phyloP scores from a whole-genome alignment of 176 grass and related monocot species.

The Phyllostachys edulis region DNA sequence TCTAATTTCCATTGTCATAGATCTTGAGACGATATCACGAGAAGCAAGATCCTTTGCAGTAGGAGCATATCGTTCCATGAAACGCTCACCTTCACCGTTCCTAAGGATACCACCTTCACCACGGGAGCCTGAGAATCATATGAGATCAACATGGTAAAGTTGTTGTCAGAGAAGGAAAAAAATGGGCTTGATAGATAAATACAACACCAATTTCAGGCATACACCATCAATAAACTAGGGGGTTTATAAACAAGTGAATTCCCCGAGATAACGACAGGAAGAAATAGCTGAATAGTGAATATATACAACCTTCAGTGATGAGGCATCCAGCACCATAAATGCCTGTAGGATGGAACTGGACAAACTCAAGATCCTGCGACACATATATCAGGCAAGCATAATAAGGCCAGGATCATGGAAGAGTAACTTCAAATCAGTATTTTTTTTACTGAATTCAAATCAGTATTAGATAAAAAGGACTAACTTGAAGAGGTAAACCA shows the following conservation, averaged over 20 bases:
- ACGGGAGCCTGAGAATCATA: constrained; percentile 55
- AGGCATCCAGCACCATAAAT: constrained; percentile 90
- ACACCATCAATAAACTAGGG: background rate
- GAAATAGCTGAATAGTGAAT: background rate
- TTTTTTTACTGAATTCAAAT: background rate
- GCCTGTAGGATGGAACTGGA: constrained; percentile 82
- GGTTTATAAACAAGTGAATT: background rate
- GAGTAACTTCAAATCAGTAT: background rate
- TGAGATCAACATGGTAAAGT: background rate
- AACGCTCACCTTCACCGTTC: constrained; percentile 85
- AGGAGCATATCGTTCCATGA: constrained; percentile 87
- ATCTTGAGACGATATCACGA: constrained; percentile 83
- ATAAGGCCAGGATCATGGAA: constrained; percentile 27
- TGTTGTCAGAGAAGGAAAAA: background rate
- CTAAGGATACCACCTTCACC: constrained; percentile 95
- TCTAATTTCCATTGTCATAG: constrained; percentile 91
- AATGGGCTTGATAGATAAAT: background rate
- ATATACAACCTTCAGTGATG: constrained; percentile 73
- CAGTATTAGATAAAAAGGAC: constrained; percentile 10
- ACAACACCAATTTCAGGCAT: background rate
- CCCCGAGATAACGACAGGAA: background rate
- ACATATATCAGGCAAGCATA: constrained; percentile 30
- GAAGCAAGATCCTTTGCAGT: constrained; percentile 85
- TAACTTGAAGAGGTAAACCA: constrained; percentile 85
- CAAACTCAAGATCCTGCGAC: constrained; percentile 92